Conservation (phyloP, 805 yeast genomes). For the Wickerhamiella dianesei region DNA sequence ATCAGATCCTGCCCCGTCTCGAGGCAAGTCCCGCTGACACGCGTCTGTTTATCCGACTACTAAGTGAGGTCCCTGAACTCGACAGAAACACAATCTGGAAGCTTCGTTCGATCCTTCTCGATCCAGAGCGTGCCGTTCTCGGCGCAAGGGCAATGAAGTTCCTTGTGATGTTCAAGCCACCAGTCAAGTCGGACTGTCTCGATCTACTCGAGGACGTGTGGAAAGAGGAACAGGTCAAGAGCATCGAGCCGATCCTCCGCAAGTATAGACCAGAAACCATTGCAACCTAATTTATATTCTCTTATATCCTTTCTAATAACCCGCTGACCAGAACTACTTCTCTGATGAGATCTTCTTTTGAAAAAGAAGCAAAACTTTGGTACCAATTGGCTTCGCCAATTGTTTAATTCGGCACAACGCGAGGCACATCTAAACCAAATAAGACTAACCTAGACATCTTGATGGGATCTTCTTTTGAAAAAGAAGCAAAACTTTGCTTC, state of each 20-base stretch:
- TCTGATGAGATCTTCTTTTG: no score
- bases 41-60: conserved; percentile 62
- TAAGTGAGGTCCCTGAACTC: conserved; percentile 78
- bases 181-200: conserved; percentile 40
- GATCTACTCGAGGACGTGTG: conserved; percentile 26
- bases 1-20: conserved; percentile 67
- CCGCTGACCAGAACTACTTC: no score
- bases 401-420: no score
- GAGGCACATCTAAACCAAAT: no score
- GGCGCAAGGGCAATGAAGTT: conserved; percentile 74
- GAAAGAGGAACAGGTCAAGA: conserved; percentile 15
- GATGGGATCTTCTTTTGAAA: no score
- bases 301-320: no score
- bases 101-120: conserved; percentile 62
- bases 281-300: neutral
- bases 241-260: conserved; percentile 20
- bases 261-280: conserved; percentile 17
- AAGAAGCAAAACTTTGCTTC: no score
- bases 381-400: no score
- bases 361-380: no score
- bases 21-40: conserved; percentile 55
- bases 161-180: conserved; percentile 81
- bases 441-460: no score
- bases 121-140: conserved; percentile 66
- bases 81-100: conserved; percentile 47